Base-by-base conservation (phyloP, 2,329 filamentous ascomycete species). In the Xylariomycetidae sp. region DNA sequence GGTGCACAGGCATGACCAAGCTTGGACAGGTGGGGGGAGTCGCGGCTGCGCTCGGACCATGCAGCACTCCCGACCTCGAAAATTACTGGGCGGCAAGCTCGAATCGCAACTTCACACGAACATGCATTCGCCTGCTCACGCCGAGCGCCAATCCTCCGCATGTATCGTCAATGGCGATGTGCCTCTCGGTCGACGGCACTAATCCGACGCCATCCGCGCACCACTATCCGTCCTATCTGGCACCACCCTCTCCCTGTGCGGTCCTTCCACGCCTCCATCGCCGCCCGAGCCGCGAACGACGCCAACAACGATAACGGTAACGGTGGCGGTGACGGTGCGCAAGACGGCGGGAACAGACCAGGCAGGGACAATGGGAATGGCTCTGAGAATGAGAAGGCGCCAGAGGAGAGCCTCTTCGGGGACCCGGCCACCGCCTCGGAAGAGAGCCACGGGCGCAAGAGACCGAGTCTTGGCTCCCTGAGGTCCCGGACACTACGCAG, bases 121-220 rank as follows among this genome's bases (percentile, higher is more conserved):
- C 29, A 54, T 55, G 53, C 48, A 43, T 52, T 44, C 45, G 49
- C 43, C 46, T 29, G 53, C 53, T 56, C 53, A 28, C 32, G 24
- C 37, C 39, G 54, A 53, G 54, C 54, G 46, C 44, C 50, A 50
- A 49, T 44, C 32, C 47, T 41, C 44, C 48, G 51, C 46, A 57
- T 57, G 54, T 52, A 49, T 55, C 50, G 40, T 35, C 39, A 42
- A 43, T 51, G 47, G 47, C 42, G 47, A 23, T 49, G 54, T 48
- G 53, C 51, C 46, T 44, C 51, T 42, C 52, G 50, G 34, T 49
- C 42, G 20, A 45, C 48, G 41, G 46, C 48, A 47, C 46, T 43
- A 14, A 34, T 35, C 29, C 38, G 43, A 32, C 42, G 42, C 13
- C 48, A 27, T 34, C 19, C 32, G 9, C 34, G 33, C 23, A n/a